A percentile compares a stretch with the other conserved stretches of the same genome.
These are phyloP conservation scores for Sporisorium iseilematis-ciliati DNA, from an alignment of 1,284 basidiomycete species.

Conservation along the genomic window DNA sequence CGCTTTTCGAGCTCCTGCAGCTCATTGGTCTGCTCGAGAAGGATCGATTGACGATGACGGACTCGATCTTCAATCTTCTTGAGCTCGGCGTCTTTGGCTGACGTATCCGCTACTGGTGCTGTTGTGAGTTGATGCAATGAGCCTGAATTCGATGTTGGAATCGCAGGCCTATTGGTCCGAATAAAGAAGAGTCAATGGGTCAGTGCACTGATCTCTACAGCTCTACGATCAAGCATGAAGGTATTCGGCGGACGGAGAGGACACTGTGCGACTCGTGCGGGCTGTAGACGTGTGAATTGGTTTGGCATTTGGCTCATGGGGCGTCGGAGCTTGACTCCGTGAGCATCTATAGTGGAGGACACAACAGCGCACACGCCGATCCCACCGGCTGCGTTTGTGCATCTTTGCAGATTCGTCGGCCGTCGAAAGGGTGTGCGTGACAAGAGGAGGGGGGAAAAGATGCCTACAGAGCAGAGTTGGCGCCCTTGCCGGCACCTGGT, in stretches of 20 bases:
- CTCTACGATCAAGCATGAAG: neutral
- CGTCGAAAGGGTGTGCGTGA: slow-evolving; percentile 1
- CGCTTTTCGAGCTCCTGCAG: slow-evolving; percentile 61
- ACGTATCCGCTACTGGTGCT: slow-evolving; percentile 11
- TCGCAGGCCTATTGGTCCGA: slow-evolving; percentile 21
- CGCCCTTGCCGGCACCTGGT: slow-evolving; percentile 73
- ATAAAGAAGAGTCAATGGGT: slow-evolving; percentile 6
- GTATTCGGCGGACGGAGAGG: neutral
- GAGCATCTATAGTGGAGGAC: slow-evolving; percentile 27
- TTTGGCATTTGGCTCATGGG: slow-evolving; percentile 35
- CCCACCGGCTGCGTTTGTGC: neutral
- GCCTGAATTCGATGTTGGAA: slow-evolving; percentile 40
- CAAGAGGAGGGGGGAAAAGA: slow-evolving; percentile 10
- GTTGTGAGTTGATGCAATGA: slow-evolving; percentile 22
- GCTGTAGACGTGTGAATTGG: neutral
- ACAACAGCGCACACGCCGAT: slow-evolving; percentile 1
- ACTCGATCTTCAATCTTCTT: slow-evolving; percentile 55
- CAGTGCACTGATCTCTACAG: neutral
- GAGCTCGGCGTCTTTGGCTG: slow-evolving; percentile 24
- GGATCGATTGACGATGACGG: slow-evolving; percentile 53
- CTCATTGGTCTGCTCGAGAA: slow-evolving; percentile 58
- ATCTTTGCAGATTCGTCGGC: neutral
- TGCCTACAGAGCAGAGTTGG: slow-evolving; percentile 54
- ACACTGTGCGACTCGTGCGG: neutral
- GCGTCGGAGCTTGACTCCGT: slow-evolving; percentile 40